Evolutionary conservation across 1,284 basidiomycete species (phyloP).

Genomic region (Phylloporus sp.): DNA sequence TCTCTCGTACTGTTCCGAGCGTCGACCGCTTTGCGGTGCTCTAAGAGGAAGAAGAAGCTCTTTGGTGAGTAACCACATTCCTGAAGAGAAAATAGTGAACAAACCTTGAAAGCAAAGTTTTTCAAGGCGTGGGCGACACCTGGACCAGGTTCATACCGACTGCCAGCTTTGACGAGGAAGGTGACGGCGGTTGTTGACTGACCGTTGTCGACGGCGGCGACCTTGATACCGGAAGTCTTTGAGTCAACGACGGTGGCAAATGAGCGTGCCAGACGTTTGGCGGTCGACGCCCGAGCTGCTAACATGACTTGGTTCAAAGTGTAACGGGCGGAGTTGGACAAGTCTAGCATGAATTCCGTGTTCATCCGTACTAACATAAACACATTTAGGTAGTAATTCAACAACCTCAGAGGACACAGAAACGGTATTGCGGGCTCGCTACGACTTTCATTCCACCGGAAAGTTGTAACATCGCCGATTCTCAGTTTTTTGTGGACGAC

Average conservation of each 20-base stretch:
- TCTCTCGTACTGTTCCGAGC: constrained; percentile 89
- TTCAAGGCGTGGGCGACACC: constrained; percentile 92
- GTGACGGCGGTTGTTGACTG: constrained; percentile 86
- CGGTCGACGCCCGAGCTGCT: constrained; percentile 60
- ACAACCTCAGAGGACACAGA: too few species aligned
- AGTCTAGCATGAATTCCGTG: constrained; percentile 24
- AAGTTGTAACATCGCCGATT: too few species aligned
- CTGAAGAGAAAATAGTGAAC: constrained; percentile 14
- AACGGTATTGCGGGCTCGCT: too few species aligned
- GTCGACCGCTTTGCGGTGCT: constrained; percentile 86
- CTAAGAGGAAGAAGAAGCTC: constrained; percentile 50
- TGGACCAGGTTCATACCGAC: constrained; percentile 82
- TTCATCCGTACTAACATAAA: constrained; percentile 30
- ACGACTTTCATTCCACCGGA: too few species aligned
- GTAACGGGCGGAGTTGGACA: constrained; percentile 27
- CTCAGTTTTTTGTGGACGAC: background rate
- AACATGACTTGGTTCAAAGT: constrained; percentile 45
- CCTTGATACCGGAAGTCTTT: constrained; percentile 70
- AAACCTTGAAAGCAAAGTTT: constrained; percentile 97
- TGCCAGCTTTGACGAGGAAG: constrained; percentile 90
- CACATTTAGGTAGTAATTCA: too few species aligned
- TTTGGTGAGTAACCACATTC: background rate
- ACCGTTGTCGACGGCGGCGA: constrained; percentile 82
- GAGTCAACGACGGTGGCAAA: constrained; percentile 83
- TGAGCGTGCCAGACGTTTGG: constrained; percentile 63